Conservation (phyloP, 345 rosid genomes). For the Sonneratia alba region DNA sequence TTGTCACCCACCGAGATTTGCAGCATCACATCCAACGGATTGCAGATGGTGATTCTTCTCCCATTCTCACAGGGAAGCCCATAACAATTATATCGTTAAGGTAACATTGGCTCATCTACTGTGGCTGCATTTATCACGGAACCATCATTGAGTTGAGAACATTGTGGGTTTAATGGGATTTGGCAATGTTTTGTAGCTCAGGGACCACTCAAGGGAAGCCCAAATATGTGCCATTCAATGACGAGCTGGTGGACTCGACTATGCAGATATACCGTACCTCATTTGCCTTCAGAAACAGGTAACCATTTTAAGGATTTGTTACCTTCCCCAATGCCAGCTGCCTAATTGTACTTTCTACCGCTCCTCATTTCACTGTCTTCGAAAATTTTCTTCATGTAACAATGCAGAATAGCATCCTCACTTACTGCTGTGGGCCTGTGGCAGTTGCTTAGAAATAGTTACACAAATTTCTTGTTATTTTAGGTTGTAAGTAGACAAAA, state of each 20-base stretch:
- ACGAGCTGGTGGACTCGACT: conserved; percentile 65
- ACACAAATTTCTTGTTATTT: too few species aligned
- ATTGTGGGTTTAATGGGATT: not conserved
- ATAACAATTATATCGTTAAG: conserved; percentile 72
- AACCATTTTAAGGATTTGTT: not conserved
- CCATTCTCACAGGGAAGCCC: conserved; percentile 66
- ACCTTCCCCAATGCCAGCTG: too few species aligned
- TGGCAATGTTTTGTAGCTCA: conserved; percentile 42
- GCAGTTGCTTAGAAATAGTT: too few species aligned
- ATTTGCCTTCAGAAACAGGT: conserved; percentile 90
- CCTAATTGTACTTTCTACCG: too few species aligned
- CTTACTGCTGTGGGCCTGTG: too few species aligned
- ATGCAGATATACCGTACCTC: conserved; percentile 79
- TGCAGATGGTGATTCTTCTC: conserved; percentile 57
- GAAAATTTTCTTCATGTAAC: too few species aligned
- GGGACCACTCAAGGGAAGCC: conserved; percentile 95
- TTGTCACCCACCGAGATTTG: conserved; percentile 61
- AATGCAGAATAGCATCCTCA: too few species aligned
- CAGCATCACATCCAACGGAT: conserved; percentile 60
- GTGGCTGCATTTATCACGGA: not conserved
- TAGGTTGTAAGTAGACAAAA: not conserved
- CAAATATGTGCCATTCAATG: conserved; percentile 76
- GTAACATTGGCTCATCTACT: conserved; percentile 12
- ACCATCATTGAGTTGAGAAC: not conserved
- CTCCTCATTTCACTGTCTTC: too few species aligned